Base-by-base conservation (phyloP, 805 yeast species). In the Saccharomyces mikatae region DNA sequence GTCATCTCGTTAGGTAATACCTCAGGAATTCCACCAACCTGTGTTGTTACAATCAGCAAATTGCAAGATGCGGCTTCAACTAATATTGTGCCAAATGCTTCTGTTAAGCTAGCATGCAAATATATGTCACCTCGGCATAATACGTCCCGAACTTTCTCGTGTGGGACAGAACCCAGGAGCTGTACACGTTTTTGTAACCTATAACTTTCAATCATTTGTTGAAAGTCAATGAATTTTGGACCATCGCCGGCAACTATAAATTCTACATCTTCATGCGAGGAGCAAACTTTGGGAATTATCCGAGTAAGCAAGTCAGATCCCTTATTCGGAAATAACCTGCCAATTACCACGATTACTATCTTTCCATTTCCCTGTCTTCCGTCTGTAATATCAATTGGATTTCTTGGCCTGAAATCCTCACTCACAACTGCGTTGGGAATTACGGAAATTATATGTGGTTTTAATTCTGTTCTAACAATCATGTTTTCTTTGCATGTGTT, bases 21-120 rank as follows among this genome's bases (percentile, higher is more conserved):
- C 66, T 94, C 99, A 0, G 97, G 97, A 44, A 94, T 91, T 4
- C 99, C 99, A 11, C 99, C 99, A 0, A 94, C 99, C 55, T 83
- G 82, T 0, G 99, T 94, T 0, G 97, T 90, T 0, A 94, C 99
- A 1, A 94, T 96, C 21, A 88, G 76, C 41, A 94, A 69, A 0
- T 97, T 97, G 74, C 98, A 94, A 0, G 96, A 86, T 0, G 97
- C 99, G 0, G 99, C 99, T 67, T 94, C 99, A 0, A 94, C 96
- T 10, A 94, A 73, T 0, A 89, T 98, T 0, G 99, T 94, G 2
- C 99, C 99, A 71, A 94, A 94, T 0, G 98, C 99, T 68, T 94
- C 99, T 0, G 98, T 94, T 46, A 94, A 75, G 0, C 97, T 84
- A 0, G 99, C 91, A 70, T 94, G 98, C 29, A 94, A 71, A 67